A percentile compares a stretch with the other conserved stretches of the same genome.
Evolutionary conservation across 768 basidiomycete species (phyloP).

Genomic region (Xerocomus spinulosus): DNA sequence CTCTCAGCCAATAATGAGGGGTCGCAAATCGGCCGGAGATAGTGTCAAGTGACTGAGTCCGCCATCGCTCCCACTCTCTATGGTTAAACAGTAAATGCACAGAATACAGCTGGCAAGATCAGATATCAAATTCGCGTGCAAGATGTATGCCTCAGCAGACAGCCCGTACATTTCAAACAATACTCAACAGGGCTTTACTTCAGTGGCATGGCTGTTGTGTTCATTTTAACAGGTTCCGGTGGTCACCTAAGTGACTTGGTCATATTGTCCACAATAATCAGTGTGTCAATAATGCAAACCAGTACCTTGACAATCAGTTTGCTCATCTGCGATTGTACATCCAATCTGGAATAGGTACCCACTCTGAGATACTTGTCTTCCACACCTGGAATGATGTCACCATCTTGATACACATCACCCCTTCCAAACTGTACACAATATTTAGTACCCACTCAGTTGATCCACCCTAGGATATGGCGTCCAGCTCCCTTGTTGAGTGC

Average conservation of each 20-base stretch:
- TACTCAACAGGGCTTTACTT: not conserved
- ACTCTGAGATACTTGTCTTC: slow-evolving; percentile 28
- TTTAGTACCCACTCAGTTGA: too few species aligned
- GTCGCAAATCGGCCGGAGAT: slow-evolving; percentile 25
- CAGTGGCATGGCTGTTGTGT: slow-evolving; percentile 24
- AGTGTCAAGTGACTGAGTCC: slow-evolving; percentile 29
- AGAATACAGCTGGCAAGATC: slow-evolving; percentile 39
- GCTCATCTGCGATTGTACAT: slow-evolving; percentile 34
- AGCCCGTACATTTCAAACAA: not conserved
- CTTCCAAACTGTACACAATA: too few species aligned
- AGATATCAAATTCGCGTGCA: slow-evolving; percentile 32
- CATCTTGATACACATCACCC: slow-evolving; percentile 35
- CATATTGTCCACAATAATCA: slow-evolving; percentile 27
- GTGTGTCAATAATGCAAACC: too few species aligned
- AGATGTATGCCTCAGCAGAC: slow-evolving; percentile 32
- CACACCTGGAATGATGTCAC: slow-evolving; percentile 32
- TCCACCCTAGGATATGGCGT: too few species aligned
- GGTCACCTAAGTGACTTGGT: slow-evolving; percentile 34
- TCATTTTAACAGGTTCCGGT: slow-evolving; percentile 23
- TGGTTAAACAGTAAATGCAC: slow-evolving; percentile 33
- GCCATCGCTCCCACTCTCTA: slow-evolving; percentile 26
- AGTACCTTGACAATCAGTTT: not conserved
- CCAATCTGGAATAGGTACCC: slow-evolving; percentile 29
- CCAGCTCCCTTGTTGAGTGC: too few species aligned
- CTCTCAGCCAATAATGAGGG: slow-evolving; percentile 32